Conservation (phyloP, 2,329 filamentous ascomycete genomes). For the Rachicladosporium sp. region DNA sequence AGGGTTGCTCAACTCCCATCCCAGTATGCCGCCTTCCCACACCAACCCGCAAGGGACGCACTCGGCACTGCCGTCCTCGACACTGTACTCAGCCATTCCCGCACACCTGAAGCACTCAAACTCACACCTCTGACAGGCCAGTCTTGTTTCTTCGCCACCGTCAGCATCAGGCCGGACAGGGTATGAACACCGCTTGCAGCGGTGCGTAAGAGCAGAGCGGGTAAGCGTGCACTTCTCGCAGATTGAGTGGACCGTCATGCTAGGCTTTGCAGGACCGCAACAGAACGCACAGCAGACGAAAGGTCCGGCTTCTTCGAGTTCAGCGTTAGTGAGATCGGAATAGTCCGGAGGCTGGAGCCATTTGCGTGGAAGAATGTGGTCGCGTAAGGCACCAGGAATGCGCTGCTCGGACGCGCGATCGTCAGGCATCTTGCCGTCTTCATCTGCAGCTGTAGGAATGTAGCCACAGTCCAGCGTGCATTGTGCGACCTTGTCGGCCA, state of each 20-base stretch:
- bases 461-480: too few relatives aligned
- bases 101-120: conserved; percentile 33
- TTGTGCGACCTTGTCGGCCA: too few relatives aligned
- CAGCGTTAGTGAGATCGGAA: conserved; percentile 7
- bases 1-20: conserved; percentile 20
- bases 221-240: conserved; percentile 7
- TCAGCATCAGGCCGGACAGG: conserved; percentile 10
- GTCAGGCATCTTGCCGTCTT: conserved; percentile 26
- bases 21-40: conserved; percentile 28
- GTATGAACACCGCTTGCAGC: conserved; percentile 7
- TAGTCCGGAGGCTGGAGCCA: not conserved
- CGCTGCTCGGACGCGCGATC: conserved; percentile 28
- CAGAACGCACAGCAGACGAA: conserved; percentile 25
- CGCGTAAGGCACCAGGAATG: conserved; percentile 28
- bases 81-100: conserved; percentile 9
- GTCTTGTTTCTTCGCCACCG: not conserved
- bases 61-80: conserved; percentile 10
- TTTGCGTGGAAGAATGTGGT: conserved; percentile 2
- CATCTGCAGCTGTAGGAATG: conserved; percentile 21
- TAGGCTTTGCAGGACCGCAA: conserved; percentile 10
- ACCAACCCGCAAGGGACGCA: conserved; percentile 22
- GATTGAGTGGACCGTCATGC: not conserved
- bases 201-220: conserved; percentile 3
- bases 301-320: conserved; percentile 12
- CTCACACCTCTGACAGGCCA: conserved; percentile 29